Evolutionary conservation across 257 asterid species (phyloP), one percentile per base, ranked within the genome.

Genomic region (Fraxinus anomala): DNA sequence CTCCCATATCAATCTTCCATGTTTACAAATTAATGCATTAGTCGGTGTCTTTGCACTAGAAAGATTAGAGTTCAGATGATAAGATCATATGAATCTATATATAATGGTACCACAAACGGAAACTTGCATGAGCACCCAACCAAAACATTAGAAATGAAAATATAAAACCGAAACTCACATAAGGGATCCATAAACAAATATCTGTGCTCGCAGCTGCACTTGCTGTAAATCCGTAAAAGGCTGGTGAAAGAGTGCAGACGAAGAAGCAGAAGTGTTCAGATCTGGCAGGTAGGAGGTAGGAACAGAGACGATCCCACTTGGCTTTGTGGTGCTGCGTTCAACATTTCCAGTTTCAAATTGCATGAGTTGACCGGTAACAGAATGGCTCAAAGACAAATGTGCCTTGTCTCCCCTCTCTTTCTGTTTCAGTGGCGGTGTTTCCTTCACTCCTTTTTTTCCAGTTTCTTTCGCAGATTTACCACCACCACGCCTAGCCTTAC

Each of bases 191-290:
- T 96, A 96, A 75, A 96, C 98, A 83, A 93, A 89, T 80, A 96
- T 96, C 77, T 96, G 99, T 5, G 99, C 99, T 63, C 99, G 95
- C 49, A 96, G 85, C 81, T 96, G 98, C 86, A 93, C 89, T 93
- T 96, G 99, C 80, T 96, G 99, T 76, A 87, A 76, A 88, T 92
- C 99, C 37, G 98, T 89, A 81, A 96, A 93, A 84, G 99, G 98
- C 83, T 93, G 99, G 75, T 84, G 96, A 81, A 89, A 92, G 77
- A 85, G 82, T 63, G 82, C 74, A n/a, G 97, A 84, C 59, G 90
- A 63, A 72, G 91, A 80, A 81, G 91, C 83, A 44, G 96, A 86
- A 30, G 94, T 84, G 85, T 93, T 93, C 80, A 91, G 89, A 91
- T 93, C 98, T 78, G 97, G 97, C 81, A 93, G 82, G 79, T 85